Evolutionary conservation across 306 rosid genomes (phyloP).

Genomic region (Cucurbita argyrosperma): DNA sequence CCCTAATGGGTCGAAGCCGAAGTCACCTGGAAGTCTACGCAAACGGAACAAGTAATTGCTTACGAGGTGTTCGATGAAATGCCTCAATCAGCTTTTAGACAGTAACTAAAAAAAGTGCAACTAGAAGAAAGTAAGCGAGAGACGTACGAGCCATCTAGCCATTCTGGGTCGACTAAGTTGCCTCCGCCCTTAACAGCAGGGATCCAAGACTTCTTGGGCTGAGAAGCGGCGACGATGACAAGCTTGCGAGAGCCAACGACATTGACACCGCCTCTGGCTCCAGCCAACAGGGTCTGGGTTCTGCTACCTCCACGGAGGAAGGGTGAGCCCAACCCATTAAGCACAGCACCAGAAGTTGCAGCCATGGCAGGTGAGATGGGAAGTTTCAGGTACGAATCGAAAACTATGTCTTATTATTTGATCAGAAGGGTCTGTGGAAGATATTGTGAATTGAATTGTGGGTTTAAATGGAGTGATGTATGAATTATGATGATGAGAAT

Average conservation of each 20-base stretch:
- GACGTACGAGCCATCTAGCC: constrained; percentile 99
- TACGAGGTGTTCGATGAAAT: not conserved
- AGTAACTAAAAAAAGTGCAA: not conserved
- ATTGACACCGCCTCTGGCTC: constrained; percentile 27
- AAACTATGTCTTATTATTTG: not conserved
- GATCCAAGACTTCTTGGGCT: constrained; percentile 54
- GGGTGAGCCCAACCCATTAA: constrained; percentile 65
- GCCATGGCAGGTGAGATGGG: constrained; percentile 39
- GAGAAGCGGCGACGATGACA: constrained; percentile 44
- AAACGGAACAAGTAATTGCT: not conserved
- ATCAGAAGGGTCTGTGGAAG: not conserved
- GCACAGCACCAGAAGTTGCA: constrained; percentile 76
- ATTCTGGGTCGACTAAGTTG: constrained; percentile 72
- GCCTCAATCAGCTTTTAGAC: not conserved
- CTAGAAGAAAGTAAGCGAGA: not conserved
- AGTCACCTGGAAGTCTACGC: constrained; percentile 89
- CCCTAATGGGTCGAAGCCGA: constrained; percentile 89
- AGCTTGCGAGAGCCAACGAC: constrained; percentile 28
- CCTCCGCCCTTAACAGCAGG: constrained; percentile 68
- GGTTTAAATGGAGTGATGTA: constrained; percentile 35
- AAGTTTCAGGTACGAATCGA: not conserved
- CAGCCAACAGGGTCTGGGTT: constrained; percentile 43
- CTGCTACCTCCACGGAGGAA: constrained; percentile 70
- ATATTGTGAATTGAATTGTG: constrained; percentile 23
- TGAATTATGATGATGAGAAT: constrained; percentile 47